Evolutionary conservation across 371 early-diverging fungal species (phyloP), one percentile per base, ranked within the genome.

Genomic region (Rhizopus delemar): DNA sequence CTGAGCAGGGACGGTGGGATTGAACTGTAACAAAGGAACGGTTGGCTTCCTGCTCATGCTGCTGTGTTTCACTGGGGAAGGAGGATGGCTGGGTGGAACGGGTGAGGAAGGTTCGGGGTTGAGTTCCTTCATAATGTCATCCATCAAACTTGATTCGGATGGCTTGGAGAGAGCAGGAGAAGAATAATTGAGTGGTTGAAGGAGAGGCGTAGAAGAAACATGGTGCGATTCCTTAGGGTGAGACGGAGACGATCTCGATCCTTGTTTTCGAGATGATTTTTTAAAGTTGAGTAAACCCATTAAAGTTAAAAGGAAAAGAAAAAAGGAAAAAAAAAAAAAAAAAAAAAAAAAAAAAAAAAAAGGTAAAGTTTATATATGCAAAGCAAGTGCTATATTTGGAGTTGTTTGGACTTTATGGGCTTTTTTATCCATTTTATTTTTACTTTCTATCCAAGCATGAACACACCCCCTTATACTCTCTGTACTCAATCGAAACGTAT

Each of bases 121-220:
- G 12, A 68, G 35, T 22, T 64, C 69, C 22, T 60, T 64, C 69
- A 63, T 63, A 8, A 68, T 64, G 41, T 68, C 64, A 11, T 68
- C 69, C 58, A 64, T 57, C 7, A 64, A 50, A 41, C 61, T 68
- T 1, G 51, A 41, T 46, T 50, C 58, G 11, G 43, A 29, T 43
- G 33, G 41, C 22, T 16, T 52, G 9, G 41, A 35, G 29, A 12
- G 8, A 15, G 46, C 49, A 28, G 46, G 43, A 13, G 43, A 5
- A n/a, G 43, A 2, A 43, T 43, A 43, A 43, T 15, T 2, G 13
- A 52, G 6, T 13, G 9, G 33, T 13, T 48, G 22, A 3, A 15
- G 43, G 22, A 46, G 46, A 4, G 31, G 29, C 11, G 46, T 7
- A 2, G 36, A 22, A 43, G 52, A 22, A 22, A 22, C 22, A 22